Conservation (phyloP, 2,329 filamentous ascomycete species). For the Epichloe sp. region DNA sequence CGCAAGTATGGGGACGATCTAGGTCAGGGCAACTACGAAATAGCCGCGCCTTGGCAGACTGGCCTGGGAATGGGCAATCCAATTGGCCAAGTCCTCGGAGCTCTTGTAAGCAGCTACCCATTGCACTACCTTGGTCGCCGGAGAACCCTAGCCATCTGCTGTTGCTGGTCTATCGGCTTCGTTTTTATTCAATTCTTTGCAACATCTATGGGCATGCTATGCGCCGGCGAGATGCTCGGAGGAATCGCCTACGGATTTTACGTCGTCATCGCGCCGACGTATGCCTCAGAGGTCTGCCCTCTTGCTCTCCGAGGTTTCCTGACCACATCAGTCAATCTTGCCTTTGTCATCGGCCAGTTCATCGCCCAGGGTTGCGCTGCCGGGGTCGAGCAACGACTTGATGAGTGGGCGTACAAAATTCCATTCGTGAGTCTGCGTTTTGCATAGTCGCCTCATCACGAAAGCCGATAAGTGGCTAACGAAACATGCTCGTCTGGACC, state of each 20-base stretch:
- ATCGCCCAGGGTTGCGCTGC: slow-evolving; percentile 36
- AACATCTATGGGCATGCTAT: slow-evolving; percentile 37
- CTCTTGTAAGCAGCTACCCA: slow-evolving; percentile 16
- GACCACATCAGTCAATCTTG: slow-evolving; percentile 47
- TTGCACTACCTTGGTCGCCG: slow-evolving; percentile 30
- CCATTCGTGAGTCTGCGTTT: slow-evolving; percentile 11
- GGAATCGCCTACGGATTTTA: slow-evolving; percentile 50
- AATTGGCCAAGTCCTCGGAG: slow-evolving; percentile 34
- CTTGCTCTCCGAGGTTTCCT: slow-evolving; percentile 42
- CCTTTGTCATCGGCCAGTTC: slow-evolving; percentile 49
- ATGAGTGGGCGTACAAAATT: slow-evolving; percentile 32
- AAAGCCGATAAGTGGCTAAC: background rate
- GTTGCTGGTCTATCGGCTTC: slow-evolving; percentile 33
- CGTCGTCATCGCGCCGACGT: slow-evolving; percentile 44
- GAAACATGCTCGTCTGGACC: background rate
- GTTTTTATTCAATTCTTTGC: slow-evolving; percentile 54
- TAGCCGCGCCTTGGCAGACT: slow-evolving; percentile 36
- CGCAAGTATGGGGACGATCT: slow-evolving; percentile 18
- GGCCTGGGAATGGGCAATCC: slow-evolving; percentile 30
- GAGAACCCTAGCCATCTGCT: slow-evolving; percentile 30
- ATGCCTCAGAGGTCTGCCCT: slow-evolving; percentile 48
- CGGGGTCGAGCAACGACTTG: slow-evolving; percentile 24
- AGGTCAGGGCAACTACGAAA: slow-evolving; percentile 22
- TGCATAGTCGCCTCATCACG: background rate
- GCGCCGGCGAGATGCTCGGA: slow-evolving; percentile 48